Evolutionary conservation across 768 basidiomycete genomes (phyloP).

Genomic region (Phylloporus arenicola): DNA sequence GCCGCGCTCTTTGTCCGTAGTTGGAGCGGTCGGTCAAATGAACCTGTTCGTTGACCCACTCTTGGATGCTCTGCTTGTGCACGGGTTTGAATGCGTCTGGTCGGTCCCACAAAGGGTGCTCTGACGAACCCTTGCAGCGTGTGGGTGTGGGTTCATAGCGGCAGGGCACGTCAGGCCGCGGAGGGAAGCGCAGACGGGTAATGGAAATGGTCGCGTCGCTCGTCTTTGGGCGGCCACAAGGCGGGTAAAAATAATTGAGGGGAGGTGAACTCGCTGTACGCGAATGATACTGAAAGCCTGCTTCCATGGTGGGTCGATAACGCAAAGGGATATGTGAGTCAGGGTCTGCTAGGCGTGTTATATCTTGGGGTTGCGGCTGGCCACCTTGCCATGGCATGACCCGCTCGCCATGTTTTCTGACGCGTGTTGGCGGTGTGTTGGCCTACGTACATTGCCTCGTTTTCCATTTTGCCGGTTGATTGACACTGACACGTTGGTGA

Average conservation of each 20-base stretch:
- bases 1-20: conserved; percentile 20
- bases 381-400: conserved; percentile 29
- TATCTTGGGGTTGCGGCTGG: conserved; percentile 28
- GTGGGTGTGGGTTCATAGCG: conserved; percentile 14
- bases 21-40: conserved; percentile 31
- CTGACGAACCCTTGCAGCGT: conserved; percentile 27
- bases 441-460: conserved; percentile 29
- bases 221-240: conserved; percentile 20
- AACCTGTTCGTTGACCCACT: conserved; percentile 59
- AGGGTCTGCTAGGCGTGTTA: conserved; percentile 18
- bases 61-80: conserved; percentile 48
- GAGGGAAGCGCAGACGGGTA: conserved; percentile 20
- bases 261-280: conserved; percentile 20
- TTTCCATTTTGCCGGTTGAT: conserved; percentile 9
- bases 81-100: conserved; percentile 43
- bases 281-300: conserved; percentile 25
- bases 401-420: no score
- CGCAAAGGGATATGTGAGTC: conserved; percentile 11
- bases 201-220: conserved; percentile 12
- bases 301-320: conserved; percentile 24
- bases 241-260: conserved; percentile 12
- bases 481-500: conserved; percentile 27
- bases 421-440: conserved; percentile 19
- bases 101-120: conserved; percentile 38
- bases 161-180: conserved; percentile 13